Evolutionary conservation across 768 basidiomycete species (phyloP), one percentile per base, ranked within the genome.

Genomic region (Termitomyces eurrhizus): DNA sequence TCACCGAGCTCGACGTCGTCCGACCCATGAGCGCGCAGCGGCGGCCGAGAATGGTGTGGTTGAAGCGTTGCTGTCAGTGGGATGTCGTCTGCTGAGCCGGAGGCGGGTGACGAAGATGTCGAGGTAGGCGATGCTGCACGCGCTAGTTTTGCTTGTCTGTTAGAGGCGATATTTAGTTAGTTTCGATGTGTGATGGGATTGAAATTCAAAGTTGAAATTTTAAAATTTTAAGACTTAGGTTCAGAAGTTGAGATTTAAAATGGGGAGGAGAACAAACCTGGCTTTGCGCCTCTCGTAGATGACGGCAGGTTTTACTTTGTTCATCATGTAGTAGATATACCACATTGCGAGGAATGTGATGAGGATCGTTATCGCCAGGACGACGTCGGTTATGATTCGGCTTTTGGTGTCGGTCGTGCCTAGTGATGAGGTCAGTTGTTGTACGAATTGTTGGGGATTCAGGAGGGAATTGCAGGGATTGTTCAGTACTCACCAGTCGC

Each of bases 281-380:
- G 87, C 87, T 69, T 91, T 90, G 49, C 89, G 83, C 42, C 87
- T 77, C 12, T 79, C 83, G 60, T 89, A 83, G 55, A 92, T 85
- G n/a, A 92, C 80, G 3, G 74, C 70, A 5, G 84, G 83, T 67
- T 90, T 92, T 39, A 79, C 84, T 56, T 77, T 74, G 71, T 86
- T 83, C 83, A 96, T 91, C 71, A 85, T 69, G 56, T 72, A 79
- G 64, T 82, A 82, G 65, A 96, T 91, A 70, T 90, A 95, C 90
- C 91, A 95, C 79, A 90, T 88, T 0, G 94, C 89, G 29, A 75
- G 70, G 55, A 90, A 50, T 0, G 94, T 95, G 64, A 95, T 83
- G 21, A 92, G 45, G 41, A 86, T 69, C 0, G 92, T 92, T 42
- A 89, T 56, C 7, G 69, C 87, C 33, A 93, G 73, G 4, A 95